Evolutionary conservation across 305 asterid genomes (phyloP), one percentile per base, ranked within the genome.

Genomic region (Andrographis paniculata): DNA sequence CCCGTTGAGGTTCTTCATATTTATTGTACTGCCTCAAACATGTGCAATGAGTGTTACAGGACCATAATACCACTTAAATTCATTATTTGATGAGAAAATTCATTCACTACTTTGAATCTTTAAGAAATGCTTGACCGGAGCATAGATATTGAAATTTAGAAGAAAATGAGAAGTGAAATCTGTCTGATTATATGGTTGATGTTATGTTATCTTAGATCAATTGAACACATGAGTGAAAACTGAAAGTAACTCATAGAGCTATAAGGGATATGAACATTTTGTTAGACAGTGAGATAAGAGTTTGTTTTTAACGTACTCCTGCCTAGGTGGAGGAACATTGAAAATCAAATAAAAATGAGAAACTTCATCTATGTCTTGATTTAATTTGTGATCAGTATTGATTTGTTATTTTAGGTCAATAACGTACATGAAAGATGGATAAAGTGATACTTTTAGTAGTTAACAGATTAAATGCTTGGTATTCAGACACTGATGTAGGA

Each of bases 401-500:
- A 5, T 17, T 51, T 16, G 40, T 42, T 41, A 38, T 14, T 27
- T 55, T 22, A 27, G 27, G 41, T 50, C 43, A 48, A 47, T 42
- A 39, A 17, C 42, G 52, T 9, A 10, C 24, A 15, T 42, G 46
- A 30, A 16, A 9, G 40, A 27, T 27, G 15, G 17, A 24, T 41
- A 28, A 28, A 18, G 24, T 45, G 14, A 16, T 53, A 18, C 58
- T 38, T 50, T 13, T 18, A 22, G 41, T 61, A 42, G 50, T 21
- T 53, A 27, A 16, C 51, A 36, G 41, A 44, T 19, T 33, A 43
- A 19, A 33, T 23, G 15, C 35, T 23, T 45, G 15, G 9, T 50
- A 45, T 43, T 58, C 16, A 24, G 37, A 52, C n/a, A 33, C 45
- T 54, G 48, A 58, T 48, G 20, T 33, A 4, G 46, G 45, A 48